phyloP scores from a whole-genome alignment of 2,329 filamentous ascomycete genomes.

The Alternaria tenuissima region DNA sequence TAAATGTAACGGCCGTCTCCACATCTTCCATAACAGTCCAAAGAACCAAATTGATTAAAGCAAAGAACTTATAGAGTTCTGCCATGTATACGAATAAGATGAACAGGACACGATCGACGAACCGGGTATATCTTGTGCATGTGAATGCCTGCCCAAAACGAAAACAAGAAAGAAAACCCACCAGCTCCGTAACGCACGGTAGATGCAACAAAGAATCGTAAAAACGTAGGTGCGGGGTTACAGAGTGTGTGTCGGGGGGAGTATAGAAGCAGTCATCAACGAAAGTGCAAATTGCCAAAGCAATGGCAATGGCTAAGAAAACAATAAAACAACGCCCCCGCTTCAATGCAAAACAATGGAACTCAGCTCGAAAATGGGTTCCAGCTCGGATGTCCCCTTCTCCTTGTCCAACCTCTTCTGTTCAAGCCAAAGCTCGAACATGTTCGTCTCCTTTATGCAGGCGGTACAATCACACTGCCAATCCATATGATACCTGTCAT shows the following conservation, averaged over 20 bases:
- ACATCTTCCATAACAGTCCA: background rate
- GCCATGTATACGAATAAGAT: background rate
- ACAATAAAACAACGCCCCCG: background rate
- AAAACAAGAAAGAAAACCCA: background rate
- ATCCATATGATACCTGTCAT: too few species aligned
- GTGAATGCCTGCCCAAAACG: background rate
- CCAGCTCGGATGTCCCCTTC: background rate
- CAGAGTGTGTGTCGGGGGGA: background rate
- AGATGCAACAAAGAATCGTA: too few species aligned
- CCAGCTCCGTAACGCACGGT: slow-evolving; percentile 12
- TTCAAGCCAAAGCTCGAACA: background rate
- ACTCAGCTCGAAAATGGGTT: too few species aligned
- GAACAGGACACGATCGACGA: slow-evolving; percentile 16
- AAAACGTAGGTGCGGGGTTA: too few species aligned
- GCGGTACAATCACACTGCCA: background rate
- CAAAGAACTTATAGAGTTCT: too few species aligned
- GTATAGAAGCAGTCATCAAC: too few species aligned
- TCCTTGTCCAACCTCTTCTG: background rate
- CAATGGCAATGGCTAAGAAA: too few species aligned
- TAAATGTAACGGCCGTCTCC: too few species aligned
- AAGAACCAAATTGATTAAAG: background rate
- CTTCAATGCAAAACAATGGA: slow-evolving; percentile 12
- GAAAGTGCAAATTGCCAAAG: too few species aligned
- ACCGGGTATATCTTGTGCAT: slow-evolving; percentile 15
- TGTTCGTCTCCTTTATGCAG: background rate